Evolutionary conservation across 2,329 filamentous ascomycete species (phyloP).

Genomic region (Pseudovirgaria hyperparasitica): DNA sequence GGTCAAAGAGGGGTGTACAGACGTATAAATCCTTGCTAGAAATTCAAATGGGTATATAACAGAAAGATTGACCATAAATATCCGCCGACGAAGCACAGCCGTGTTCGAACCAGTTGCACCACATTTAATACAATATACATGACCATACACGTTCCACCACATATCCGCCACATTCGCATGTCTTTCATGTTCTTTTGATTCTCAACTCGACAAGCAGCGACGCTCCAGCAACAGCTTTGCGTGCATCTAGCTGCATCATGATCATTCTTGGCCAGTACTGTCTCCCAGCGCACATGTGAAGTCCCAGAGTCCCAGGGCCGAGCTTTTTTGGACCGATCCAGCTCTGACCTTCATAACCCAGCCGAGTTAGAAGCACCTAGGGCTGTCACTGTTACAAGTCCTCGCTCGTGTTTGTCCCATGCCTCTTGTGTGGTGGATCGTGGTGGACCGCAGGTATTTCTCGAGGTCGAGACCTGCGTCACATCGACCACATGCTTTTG

Average conservation of each 20-base stretch:
- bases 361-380: constrained; percentile 10
- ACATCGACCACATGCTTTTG: too few species aligned
- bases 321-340: constrained; percentile 23
- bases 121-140: too few species aligned
- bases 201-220: constrained; percentile 19
- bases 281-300: constrained; percentile 13
- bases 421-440: constrained; percentile 21
- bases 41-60: too few species aligned
- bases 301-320: constrained; percentile 25
- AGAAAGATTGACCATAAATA: too few species aligned
- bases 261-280: constrained; percentile 6
- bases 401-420: constrained; percentile 23
- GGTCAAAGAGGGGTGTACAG: too few species aligned
- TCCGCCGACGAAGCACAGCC: too few species aligned
- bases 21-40: too few species aligned
- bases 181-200: constrained; percentile 5
- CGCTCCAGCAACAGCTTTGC: constrained; percentile 20
- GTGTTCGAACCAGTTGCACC: too few species aligned
- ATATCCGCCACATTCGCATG: constrained; percentile 18
- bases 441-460: too few species aligned
- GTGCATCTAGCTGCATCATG: constrained; percentile 23
- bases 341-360: constrained; percentile 9
- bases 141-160: too few species aligned
- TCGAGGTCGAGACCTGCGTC: too few species aligned
- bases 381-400: constrained; percentile 25